Base-by-base conservation (phyloP, 768 basidiomycete species). In the Collybia sp. region DNA sequence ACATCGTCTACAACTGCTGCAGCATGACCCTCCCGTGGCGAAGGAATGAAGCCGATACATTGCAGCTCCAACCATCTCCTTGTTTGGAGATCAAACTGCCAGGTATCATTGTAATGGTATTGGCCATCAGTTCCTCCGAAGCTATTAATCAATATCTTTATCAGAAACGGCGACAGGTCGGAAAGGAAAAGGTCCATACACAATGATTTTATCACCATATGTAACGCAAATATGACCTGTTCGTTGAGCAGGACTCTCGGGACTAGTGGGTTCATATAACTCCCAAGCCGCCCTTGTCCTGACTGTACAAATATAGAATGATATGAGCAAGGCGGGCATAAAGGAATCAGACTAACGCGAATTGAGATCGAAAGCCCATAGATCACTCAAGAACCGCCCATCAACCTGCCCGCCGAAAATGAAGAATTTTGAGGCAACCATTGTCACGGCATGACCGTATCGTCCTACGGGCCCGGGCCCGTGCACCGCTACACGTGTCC, bases 41-140 rank as follows among this genome's bases (percentile, higher is more conserved):
- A 86, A 15, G 96, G 96, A 41, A 97, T 96, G 60, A 88, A 98
- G 1, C 96, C 96, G 47, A 96, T 97, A 65, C 94, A 98, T 15
- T 86, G 82, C 33, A 99, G 71, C 61, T 99, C 96, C 3, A 86
- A 77, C 96, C 96, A 99, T 38, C 66, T 79, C 44, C 78, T 75
- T 0, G 90, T 86, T 33, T 72, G 74, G 42, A 93, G 70, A 62
- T 95, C 92, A 65, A 89, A 98, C 1, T 83, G 76, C 96, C 96
- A 99, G 6, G 93, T 97, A 61, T 99, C 96, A 64, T 98, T 99
- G 69, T 99, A 99, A 61, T 98, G 96, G 66, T 88, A 98, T 60
- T 86, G 83, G n/a, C 94, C 94, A 60, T 99, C 96, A 11, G 96
- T 99, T 40, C 96, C 96, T 30, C 96, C 96, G 55, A 99, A 98